phyloP scores from a whole-genome alignment of 1,284 basidiomycete genomes.

The Tylopilus orsonianus region DNA sequence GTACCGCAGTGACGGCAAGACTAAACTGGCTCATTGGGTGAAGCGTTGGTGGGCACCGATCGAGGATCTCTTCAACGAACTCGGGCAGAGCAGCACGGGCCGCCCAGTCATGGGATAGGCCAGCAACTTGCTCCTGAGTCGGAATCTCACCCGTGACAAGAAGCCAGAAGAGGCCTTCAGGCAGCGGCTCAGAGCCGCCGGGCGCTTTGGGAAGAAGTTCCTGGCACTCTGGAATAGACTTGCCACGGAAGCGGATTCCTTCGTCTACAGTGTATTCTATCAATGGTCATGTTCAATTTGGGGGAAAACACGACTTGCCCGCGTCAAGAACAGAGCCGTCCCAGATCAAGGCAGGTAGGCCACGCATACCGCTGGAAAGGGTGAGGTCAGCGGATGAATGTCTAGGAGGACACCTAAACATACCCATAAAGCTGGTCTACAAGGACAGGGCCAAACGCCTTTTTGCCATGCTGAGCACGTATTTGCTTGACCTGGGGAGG shows the following conservation, averaged over 20 bases:
- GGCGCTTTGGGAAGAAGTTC: constrained; percentile 83
- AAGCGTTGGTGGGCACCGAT: constrained; percentile 89
- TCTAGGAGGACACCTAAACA: constrained; percentile 21
- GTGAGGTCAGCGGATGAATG: constrained; percentile 5
- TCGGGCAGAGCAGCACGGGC: constrained; percentile 86
- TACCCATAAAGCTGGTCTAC: constrained; percentile 91
- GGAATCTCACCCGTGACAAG: constrained; percentile 92
- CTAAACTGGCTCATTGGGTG: constrained; percentile 98
- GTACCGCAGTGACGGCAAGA: constrained; percentile 88
- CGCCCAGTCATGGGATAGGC: constrained; percentile 90
- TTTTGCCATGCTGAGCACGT: constrained; percentile 83
- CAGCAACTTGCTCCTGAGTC: constrained; percentile 81
- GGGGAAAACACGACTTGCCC: constrained; percentile 39
- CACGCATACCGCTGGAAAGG: constrained; percentile 85
- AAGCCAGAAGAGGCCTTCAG: constrained; percentile 95
- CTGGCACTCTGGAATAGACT: constrained; percentile 91
- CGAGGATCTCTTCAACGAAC: constrained; percentile 91
- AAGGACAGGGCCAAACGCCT: constrained; percentile 85
- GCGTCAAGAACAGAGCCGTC: constrained; percentile 95
- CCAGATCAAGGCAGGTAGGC: constrained; percentile 87
- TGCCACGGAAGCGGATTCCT: constrained; percentile 94
- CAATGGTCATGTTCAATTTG: constrained; percentile 1
- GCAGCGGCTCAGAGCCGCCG: constrained; percentile 88
- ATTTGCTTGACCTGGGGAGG: constrained; percentile 72
- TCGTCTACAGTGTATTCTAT: constrained; percentile 58